These are phyloP conservation scores for Tricholomella constricta DNA, from an alignment of 768 basidiomycete genomes.

Conservation along the genomic window DNA sequence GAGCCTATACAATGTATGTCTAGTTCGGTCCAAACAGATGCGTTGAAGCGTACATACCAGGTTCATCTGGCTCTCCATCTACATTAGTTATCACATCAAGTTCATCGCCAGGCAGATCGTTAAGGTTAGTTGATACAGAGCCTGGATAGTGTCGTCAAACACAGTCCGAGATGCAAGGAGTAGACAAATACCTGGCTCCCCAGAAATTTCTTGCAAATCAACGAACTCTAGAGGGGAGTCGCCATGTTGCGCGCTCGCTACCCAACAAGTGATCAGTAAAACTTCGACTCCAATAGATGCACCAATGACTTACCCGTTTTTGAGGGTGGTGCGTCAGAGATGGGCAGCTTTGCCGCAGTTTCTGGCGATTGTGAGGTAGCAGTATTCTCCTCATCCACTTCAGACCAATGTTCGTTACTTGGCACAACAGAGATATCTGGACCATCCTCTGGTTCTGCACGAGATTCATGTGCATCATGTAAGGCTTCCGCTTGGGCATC, in stretches of 20 bases:
- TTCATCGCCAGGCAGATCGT: not conserved
- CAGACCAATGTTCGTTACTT: too few relatives aligned
- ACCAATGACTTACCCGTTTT: not conserved
- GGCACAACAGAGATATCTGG: not conserved
- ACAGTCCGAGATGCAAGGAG: not conserved
- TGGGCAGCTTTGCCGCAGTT: not conserved
- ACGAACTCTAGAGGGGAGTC: not conserved
- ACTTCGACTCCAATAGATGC: not conserved
- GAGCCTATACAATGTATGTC: not conserved
- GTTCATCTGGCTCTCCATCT: slow-evolving; percentile 1
- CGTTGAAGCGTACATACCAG: slow-evolving; percentile 2
- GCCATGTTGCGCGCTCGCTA: not conserved
- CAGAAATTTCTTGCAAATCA: not conserved
- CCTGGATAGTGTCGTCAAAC: not conserved
- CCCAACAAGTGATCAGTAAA: not conserved
- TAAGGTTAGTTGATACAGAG: not conserved
- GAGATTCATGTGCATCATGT: slow-evolving; percentile 1
- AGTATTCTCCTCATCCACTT: not conserved
- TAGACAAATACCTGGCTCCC: slow-evolving; percentile 1
- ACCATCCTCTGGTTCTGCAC: slow-evolving; percentile 5
- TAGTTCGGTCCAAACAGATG: not conserved
- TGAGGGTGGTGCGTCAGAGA: not conserved
- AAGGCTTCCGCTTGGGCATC: not conserved
- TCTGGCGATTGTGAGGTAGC: not conserved
- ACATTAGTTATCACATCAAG: slow-evolving; percentile 1